A percentile compares a stretch with the other conserved stretches of the same genome.
phyloP scores from a whole-genome alignment of 2,329 filamentous ascomycete species.

The Xylariales sp. region DNA sequence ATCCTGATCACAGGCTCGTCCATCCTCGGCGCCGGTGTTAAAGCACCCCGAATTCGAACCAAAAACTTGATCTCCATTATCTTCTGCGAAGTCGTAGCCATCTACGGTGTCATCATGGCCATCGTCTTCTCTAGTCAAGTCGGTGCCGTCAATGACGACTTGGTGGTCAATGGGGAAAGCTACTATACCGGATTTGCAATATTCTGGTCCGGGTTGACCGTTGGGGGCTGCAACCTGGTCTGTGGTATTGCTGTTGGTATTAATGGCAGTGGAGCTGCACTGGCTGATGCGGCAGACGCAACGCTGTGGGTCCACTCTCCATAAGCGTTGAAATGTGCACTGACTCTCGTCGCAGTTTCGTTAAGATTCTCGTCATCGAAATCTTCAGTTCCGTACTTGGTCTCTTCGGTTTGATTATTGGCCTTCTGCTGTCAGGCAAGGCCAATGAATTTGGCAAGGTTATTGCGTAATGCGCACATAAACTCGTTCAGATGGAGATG shows the following conservation, averaged over 20 bases:
- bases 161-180: constrained; percentile 68
- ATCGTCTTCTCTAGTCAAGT: constrained; percentile 96
- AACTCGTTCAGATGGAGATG: constrained; percentile 9
- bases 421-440: constrained; percentile 81
- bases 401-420: constrained; percentile 93
- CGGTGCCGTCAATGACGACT: constrained; percentile 56
- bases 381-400: constrained; percentile 98
- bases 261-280: constrained; percentile 92
- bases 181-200: constrained; percentile 94
- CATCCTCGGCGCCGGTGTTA: constrained; percentile 94
- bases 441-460: constrained; percentile 64
- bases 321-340: background rate
- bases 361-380: constrained; percentile 98
- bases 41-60: constrained; percentile 93
- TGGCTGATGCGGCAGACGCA: constrained; percentile 91
- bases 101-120: constrained; percentile 99
- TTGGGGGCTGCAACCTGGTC: constrained; percentile 91
- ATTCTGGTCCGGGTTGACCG: constrained; percentile 93
- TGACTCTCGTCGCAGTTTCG: constrained; percentile 59
- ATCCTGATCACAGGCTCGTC: constrained; percentile 98
- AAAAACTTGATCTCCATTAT: constrained; percentile 99
- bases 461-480: background rate
- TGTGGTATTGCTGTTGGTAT: constrained; percentile 97
- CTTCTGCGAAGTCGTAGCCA: constrained; percentile 99
- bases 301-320: constrained; percentile 61